Evolutionary conservation across 2,329 filamentous ascomycete species (phyloP).

Genomic region (Paraconiothyrium brasiliense): DNA sequence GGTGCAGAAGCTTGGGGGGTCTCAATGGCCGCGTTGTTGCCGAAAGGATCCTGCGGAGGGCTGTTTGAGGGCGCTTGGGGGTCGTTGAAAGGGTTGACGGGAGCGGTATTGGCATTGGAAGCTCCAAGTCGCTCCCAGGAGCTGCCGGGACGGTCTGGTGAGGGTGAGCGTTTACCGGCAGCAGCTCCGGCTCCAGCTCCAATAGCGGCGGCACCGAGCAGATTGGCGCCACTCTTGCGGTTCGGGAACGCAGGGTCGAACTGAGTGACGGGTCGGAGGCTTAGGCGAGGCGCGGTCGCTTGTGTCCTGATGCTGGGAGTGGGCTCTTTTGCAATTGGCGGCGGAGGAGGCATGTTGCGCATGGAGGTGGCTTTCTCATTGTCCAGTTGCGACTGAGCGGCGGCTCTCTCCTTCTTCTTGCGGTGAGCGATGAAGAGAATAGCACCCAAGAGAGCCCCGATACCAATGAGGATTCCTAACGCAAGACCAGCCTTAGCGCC

Average conservation of each 20-base stretch:
- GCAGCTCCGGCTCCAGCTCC: slow-evolving; percentile 31
- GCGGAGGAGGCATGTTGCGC: slow-evolving; percentile 40
- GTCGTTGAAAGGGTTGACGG: slow-evolving; percentile 74
- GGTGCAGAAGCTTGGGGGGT: slow-evolving; percentile 40
- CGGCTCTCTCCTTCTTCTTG: slow-evolving; percentile 69
- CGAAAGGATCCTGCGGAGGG: slow-evolving; percentile 69
- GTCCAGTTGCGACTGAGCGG: slow-evolving; percentile 47
- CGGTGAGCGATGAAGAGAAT: slow-evolving; percentile 77
- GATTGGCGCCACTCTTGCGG: slow-evolving; percentile 50
- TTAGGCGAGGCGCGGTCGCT: slow-evolving; percentile 73
- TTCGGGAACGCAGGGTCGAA: slow-evolving; percentile 75
- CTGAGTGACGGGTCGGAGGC: slow-evolving; percentile 83
- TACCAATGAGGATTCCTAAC: slow-evolving; percentile 77
- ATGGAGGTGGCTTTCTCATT: slow-evolving; percentile 53
- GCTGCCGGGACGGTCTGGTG: slow-evolving; percentile 38
- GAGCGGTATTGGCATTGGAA: slow-evolving; percentile 41
- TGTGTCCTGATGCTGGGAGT: slow-evolving; percentile 53
- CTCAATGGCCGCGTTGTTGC: slow-evolving; percentile 50
- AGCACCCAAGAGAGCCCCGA: slow-evolving; percentile 73
- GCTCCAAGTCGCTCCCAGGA: slow-evolving; percentile 53
- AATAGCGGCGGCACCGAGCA: slow-evolving; percentile 44
- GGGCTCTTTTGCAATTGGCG: slow-evolving; percentile 27
- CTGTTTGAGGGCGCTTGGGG: slow-evolving; percentile 42
- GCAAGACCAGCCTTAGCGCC: slow-evolving; percentile 81
- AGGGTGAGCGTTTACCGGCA: slow-evolving; percentile 32